Conservation (phyloP, 179 eudicot genomes). For the Carnegiea gigantea region DNA sequence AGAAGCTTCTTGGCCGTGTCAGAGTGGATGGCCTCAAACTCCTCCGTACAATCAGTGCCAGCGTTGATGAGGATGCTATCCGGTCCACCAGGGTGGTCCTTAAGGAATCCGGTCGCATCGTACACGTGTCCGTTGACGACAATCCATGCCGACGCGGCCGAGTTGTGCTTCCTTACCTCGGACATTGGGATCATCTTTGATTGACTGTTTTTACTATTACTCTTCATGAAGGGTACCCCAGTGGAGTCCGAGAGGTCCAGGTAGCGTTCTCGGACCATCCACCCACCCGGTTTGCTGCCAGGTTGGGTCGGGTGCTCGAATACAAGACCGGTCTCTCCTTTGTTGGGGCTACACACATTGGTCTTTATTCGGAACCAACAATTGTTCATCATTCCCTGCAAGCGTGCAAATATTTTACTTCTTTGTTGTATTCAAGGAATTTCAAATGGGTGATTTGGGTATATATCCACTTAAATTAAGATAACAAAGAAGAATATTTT, state of each 20-base stretch:
- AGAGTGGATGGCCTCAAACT: conserved; percentile 91
- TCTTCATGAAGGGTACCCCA: conserved; percentile 43
- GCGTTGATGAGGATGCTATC: conserved; percentile 91
- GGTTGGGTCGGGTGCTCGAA: conserved; percentile 98
- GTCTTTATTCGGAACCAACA: conserved; percentile 93
- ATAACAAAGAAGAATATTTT: too few relatives aligned
- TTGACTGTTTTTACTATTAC: neutral
- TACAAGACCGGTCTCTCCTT: conserved; percentile 71
- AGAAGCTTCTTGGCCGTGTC: conserved; percentile 70
- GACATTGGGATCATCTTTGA: conserved; percentile 56
- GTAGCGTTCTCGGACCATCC: conserved; percentile 83
- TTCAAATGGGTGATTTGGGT: too few relatives aligned
- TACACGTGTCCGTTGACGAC: conserved; percentile 73
- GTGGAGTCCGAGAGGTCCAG: conserved; percentile 41
- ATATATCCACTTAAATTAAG: too few relatives aligned
- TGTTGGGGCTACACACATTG: conserved; percentile 75
- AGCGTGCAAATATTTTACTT: neutral
- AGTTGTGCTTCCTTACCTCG: conserved; percentile 66
- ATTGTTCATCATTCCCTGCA: conserved; percentile 97
- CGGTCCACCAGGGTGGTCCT: conserved; percentile 86
- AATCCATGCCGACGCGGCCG: conserved; percentile 86
- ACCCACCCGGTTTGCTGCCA: conserved; percentile 79
- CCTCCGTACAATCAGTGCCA: conserved; percentile 87
- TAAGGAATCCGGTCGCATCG: conserved; percentile 68
- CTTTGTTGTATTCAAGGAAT: too few relatives aligned